Base-by-base conservation (phyloP, 768 basidiomycete genomes). In the Kondoa subrosea region DNA sequence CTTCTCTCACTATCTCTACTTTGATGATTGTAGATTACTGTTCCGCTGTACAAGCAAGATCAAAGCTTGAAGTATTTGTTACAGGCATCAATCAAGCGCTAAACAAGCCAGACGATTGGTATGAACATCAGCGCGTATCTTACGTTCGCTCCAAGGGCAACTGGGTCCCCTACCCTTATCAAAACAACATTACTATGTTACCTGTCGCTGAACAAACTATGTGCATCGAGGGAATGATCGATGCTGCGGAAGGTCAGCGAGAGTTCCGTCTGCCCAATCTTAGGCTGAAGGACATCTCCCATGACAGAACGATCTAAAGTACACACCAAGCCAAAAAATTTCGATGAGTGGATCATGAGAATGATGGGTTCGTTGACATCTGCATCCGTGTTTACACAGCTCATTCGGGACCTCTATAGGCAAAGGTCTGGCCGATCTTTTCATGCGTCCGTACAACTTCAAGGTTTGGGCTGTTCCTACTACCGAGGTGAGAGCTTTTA, bases 371-470 rank as follows among this genome's bases (percentile, higher is more conserved):
- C 57, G 64, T 68, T 26, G 34, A 26, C 15, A 4, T 2, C 32
- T n/a, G n/a, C 29, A 32, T 12, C 50, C 4, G 25, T 57, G 34
- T 25, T 4, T 2, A 14, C 3, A 2, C 32, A 32, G 4, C 4
- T 59, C 58, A 65, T 27, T 40, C 25, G n/a, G 26, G 58, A 14
- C 29, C 3, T 8, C 12, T n/a, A 25, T 60, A 73, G 77, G 77
- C 16, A 71, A 72, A 40, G 78, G 77, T 1, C 76, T 79, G 25
- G 77, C 78, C 30, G 76, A 78, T 63, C 58, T 76, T 34, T 79
- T 79, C 74, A 79, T 79, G 78, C 69, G 76, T 27, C 77, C 77
- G 50, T 79, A 79, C 72, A 79, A 79, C 71, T 78, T 75, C 73
- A 77, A 76, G 69, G 78, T 79, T 21, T 79, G 78, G 78, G 78